These are phyloP conservation scores for Diaporthe sp. DNA, from an alignment of 2,329 filamentous ascomycete genomes.

Conservation along the genomic window DNA sequence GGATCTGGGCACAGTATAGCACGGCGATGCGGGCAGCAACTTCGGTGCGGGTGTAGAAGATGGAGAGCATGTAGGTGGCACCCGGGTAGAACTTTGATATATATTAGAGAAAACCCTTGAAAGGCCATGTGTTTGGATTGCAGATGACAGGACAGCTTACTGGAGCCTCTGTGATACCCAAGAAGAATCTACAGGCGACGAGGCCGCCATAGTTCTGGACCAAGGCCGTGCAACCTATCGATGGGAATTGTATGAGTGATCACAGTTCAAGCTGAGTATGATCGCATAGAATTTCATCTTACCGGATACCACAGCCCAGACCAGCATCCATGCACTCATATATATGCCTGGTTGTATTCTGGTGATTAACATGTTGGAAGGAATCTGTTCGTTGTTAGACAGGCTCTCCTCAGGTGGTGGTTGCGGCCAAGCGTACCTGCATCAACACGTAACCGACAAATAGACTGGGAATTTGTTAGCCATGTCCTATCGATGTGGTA, in stretches of 20 bases:
- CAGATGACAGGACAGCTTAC: not conserved
- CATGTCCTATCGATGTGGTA: not conserved
- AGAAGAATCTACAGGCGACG: constrained; percentile 56
- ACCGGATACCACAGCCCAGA: constrained; percentile 50
- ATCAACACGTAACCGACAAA: constrained; percentile 56
- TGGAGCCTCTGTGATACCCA: constrained; percentile 56
- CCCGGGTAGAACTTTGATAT: constrained; percentile 46
- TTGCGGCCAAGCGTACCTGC: constrained; percentile 42
- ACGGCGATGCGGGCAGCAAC: constrained; percentile 72
- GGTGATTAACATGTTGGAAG: constrained; percentile 60
- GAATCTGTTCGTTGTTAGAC: constrained; percentile 45
- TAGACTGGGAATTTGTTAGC: not conserved
- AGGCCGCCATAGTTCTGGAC: constrained; percentile 56
- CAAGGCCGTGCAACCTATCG: constrained; percentile 51
- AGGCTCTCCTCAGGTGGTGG: not conserved
- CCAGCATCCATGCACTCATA: constrained; percentile 51
- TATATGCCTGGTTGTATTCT: constrained; percentile 49
- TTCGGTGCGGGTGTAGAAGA: constrained; percentile 77
- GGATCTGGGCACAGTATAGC: constrained; percentile 69
- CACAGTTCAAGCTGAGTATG: not conserved
- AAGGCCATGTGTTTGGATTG: constrained; percentile 36
- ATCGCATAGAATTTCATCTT: not conserved
- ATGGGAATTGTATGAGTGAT: not conserved
- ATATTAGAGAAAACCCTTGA: not conserved
- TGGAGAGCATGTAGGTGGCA: constrained; percentile 65